phyloP scores from a whole-genome alignment of 257 asterid species.

The Solanum clarkiae region DNA sequence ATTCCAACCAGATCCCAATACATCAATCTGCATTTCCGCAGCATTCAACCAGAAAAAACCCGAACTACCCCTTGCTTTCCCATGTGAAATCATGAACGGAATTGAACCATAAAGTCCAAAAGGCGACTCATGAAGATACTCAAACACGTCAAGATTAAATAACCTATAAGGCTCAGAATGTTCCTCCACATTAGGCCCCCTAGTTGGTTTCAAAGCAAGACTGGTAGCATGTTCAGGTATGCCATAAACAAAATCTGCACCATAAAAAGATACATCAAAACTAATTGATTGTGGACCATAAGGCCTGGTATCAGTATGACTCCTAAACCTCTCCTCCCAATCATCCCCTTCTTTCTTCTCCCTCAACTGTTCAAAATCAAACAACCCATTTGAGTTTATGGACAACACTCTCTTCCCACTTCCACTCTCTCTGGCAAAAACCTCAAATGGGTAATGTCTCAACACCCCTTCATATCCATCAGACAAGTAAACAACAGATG shows the following conservation, averaged over 20 bases:
- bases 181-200: slow-evolving; percentile 74
- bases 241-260: slow-evolving; percentile 88
- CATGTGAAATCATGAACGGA: slow-evolving; percentile 90
- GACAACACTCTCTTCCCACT: slow-evolving; percentile 66
- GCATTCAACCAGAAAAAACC: slow-evolving; percentile 98
- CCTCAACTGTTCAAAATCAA: slow-evolving; percentile 84
- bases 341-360: slow-evolving; percentile 60
- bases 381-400: slow-evolving; percentile 77
- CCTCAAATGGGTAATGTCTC: slow-evolving; percentile 86
- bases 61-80: slow-evolving; percentile 67
- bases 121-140: slow-evolving; percentile 73
- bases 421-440: slow-evolving; percentile 76
- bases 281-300: slow-evolving; percentile 92
- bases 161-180: slow-evolving; percentile 85
- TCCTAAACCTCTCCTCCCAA: slow-evolving; percentile 87
- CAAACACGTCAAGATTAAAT: slow-evolving; percentile 92
- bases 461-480: slow-evolving; percentile 85
- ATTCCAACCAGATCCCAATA: slow-evolving; percentile 68
- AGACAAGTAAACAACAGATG: slow-evolving; percentile 63
- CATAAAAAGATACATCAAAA: slow-evolving; percentile 88
- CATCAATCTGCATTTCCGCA: slow-evolving; percentile 99
- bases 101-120: slow-evolving; percentile 90
- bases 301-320: slow-evolving; percentile 77
- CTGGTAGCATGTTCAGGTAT: slow-evolving; percentile 96
- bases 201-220: slow-evolving; percentile 78